A percentile compares a stretch with the other conserved stretches of the same genome.
phyloP scores from a whole-genome alignment of 305 asterid species.

The Solanum aculeatissimum region DNA sequence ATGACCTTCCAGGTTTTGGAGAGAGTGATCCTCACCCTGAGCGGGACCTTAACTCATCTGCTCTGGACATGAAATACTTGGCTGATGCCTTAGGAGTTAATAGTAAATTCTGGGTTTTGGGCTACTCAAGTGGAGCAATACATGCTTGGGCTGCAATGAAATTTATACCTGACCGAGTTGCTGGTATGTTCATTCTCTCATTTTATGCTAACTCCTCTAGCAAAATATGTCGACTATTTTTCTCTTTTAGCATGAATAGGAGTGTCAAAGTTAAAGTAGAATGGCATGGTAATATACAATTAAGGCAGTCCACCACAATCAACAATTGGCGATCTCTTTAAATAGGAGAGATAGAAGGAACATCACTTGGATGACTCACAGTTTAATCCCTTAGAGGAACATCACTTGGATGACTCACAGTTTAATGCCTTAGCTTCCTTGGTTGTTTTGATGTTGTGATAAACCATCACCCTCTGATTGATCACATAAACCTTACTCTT shows the following conservation, averaged over 20 bases:
- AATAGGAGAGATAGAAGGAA: not conserved
- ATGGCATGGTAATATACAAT: not conserved
- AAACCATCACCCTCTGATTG: not conserved
- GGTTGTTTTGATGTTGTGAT: not conserved
- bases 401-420: not conserved
- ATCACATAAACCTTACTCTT: not conserved
- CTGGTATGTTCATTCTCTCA: conserved; percentile 27
- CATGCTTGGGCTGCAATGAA: conserved; percentile 91
- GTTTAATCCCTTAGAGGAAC: not conserved
- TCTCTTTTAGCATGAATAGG: not conserved
- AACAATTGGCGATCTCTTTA: not conserved
- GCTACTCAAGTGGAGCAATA: conserved; percentile 63
- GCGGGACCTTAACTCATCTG: conserved; percentile 61
- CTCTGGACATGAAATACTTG: conserved; percentile 56
- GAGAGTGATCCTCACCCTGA: conserved; percentile 76
- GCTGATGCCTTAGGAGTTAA: conserved; percentile 45
- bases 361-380: not conserved
- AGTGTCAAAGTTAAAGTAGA: not conserved
- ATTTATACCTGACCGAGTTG: conserved; percentile 55
- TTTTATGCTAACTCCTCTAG: not conserved
- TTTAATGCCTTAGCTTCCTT: not conserved
- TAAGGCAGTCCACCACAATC: not conserved
- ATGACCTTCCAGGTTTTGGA: conserved; percentile 93
- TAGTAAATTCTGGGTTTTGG: conserved; percentile 77
- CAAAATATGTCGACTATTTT: not conserved